Conservation (phyloP, 768 basidiomycete species). For the Chlorophyllum brunneum region DNA sequence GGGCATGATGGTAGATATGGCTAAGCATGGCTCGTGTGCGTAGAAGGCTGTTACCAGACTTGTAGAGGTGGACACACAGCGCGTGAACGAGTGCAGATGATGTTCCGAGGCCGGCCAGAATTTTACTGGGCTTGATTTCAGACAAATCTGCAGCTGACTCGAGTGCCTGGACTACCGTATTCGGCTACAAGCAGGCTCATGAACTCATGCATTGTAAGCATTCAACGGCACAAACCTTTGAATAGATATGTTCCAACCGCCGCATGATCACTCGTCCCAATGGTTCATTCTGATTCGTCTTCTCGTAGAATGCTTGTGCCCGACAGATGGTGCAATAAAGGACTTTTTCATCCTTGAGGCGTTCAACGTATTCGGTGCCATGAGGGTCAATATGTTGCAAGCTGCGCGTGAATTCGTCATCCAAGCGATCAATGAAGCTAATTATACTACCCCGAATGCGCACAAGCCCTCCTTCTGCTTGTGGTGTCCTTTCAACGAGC, state of each 20-base stretch:
- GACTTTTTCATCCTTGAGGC: slow-evolving; percentile 92
- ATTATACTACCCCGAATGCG: slow-evolving; percentile 93
- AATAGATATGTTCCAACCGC: slow-evolving; percentile 95
- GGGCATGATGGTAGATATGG: slow-evolving; percentile 95
- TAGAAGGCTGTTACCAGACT: slow-evolving; percentile 83
- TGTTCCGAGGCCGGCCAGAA: slow-evolving; percentile 48
- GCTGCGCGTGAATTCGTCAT: slow-evolving; percentile 97
- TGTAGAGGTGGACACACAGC: slow-evolving; percentile 91
- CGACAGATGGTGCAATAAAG: slow-evolving; percentile 93
- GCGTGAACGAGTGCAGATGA: slow-evolving; percentile 82
- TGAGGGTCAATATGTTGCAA: slow-evolving; percentile 98
- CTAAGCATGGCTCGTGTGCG: slow-evolving; percentile 96
- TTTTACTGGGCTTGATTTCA: slow-evolving; percentile 58
- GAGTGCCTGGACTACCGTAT: slow-evolving; percentile 86
- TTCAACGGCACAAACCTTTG: slow-evolving; percentile 60
- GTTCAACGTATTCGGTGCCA: slow-evolving; percentile 97
- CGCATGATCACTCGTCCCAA: slow-evolving; percentile 90
- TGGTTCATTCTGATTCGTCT: slow-evolving; percentile 69
- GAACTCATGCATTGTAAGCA: background rate
- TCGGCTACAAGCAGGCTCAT: slow-evolving; percentile 59
- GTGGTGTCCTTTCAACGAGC: slow-evolving; percentile 74
- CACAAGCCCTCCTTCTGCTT: slow-evolving; percentile 69
- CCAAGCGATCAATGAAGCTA: slow-evolving; percentile 91
- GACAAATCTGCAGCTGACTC: slow-evolving; percentile 64
- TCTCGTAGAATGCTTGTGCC: slow-evolving; percentile 89